Conservation (phyloP, 192 early-diverging fungal species). For the Linnemannia elongata region DNA sequence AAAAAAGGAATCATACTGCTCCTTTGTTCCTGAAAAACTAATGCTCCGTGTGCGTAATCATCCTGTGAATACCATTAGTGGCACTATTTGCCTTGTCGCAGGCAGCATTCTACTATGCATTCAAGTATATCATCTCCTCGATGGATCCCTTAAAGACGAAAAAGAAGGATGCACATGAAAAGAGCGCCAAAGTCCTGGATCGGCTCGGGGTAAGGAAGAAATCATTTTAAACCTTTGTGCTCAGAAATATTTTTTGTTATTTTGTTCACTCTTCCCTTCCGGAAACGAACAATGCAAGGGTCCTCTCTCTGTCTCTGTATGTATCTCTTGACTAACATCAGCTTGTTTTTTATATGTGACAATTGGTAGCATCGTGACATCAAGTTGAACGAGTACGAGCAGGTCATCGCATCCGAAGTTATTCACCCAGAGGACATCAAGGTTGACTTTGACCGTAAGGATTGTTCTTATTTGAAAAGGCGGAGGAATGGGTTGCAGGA, state of each 20-base stretch:
- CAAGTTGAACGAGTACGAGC: constrained; percentile 93
- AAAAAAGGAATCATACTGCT: not conserved
- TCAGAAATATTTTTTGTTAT: constrained; percentile 14
- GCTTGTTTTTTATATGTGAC: not conserved
- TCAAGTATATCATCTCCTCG: constrained; percentile 85
- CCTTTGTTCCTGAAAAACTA: not conserved
- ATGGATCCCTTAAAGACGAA: constrained; percentile 80
- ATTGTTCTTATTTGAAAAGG: not conserved
- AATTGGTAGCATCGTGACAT: constrained; percentile 62
- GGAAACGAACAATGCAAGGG: not conserved
- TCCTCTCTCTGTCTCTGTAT: not conserved
- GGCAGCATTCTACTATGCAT: constrained; percentile 87
- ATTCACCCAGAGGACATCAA: constrained; percentile 93
- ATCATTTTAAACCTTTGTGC: not conserved
- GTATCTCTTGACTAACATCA: not conserved
- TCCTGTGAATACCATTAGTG: constrained; percentile 52
- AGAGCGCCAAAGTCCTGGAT: constrained; percentile 77
- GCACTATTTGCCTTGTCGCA: constrained; percentile 90
- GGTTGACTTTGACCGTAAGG: constrained; percentile 83
- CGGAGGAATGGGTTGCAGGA: not conserved
- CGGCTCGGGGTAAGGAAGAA: constrained; percentile 72
- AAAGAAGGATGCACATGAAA: constrained; percentile 81
- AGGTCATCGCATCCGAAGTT: constrained; percentile 94
- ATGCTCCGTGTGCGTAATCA: not conserved
- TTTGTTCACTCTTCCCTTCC: not conserved